Base-by-base conservation (phyloP, 2,329 filamentous ascomycete species). In the Coleophoma crateriformis region DNA sequence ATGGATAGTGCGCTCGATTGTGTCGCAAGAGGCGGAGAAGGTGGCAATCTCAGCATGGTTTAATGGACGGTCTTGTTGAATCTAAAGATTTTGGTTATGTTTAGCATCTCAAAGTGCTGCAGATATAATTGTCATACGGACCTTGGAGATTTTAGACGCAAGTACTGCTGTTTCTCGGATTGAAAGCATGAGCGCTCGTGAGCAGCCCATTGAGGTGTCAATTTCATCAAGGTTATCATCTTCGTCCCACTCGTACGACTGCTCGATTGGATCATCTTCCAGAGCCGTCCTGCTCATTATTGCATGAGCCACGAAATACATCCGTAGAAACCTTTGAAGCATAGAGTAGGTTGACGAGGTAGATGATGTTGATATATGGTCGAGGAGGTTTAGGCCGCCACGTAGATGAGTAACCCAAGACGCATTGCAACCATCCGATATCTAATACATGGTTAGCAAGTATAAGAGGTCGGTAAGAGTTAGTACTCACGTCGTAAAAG, bases 331-430 rank as follows among this genome's bases (percentile, higher is more conserved):
- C 40, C 27, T 42, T 17, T 22, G 40, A 42, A 42, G 40, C 17
- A 22, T 27, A 27, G 27, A 27, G 27, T 27, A 7, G 8, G 27
- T 27, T 10, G 27, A 3, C 11, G 40, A 20, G 17, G 27, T 27
- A 27, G 27, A 3, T 27, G 27, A 27, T 27, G 27, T 27, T 27
- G 27, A 27, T 27, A 27, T 27, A 7, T 33, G 19, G 7, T 45
- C 19, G 5, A 45, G 20, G 33, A 45, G 14, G 17, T 14, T 14
- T 33, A 45, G 4, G 5, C 42, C 42, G 13, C 42, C 32, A 27
- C 42, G 42, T 8, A 45, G 22, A 45, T 45, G 42, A 7, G 42
- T 45, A 19, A 45, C 32, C 42, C 42, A 45, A 27, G 42, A 32
- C 27, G 20, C 19, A 45, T 45, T 22, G 22, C 42, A 45, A 17